These are phyloP conservation scores for grape (Vitis vinifera) DNA, from an alignment of 164 flowering plant species.

Conservation along the genomic window ASM3070453v1 NC_081823.1:311001-311500, in stretches of 20 bases:
- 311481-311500: no score
- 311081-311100: no score
- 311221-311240: background rate
- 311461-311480: background rate
- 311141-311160: no score
- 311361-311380: background rate
- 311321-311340: background rate
- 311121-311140: no score
- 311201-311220: background rate
- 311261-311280: background rate
- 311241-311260: background rate
- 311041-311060: no score
- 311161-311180: background rate
- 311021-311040: no score
- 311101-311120: no score
- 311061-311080: no score
- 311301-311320: background rate
- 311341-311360: no score
- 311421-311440: background rate
- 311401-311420: background rate
- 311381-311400: background rate
- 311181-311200: background rate
- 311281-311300: background rate
- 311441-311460: background rate
- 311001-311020: background rate